A percentile compares a stretch with the other conserved stretches of the same genome.
Conservation (phyloP, 1,284 basidiomycete species). For the Tausonia pullulans region DNA sequence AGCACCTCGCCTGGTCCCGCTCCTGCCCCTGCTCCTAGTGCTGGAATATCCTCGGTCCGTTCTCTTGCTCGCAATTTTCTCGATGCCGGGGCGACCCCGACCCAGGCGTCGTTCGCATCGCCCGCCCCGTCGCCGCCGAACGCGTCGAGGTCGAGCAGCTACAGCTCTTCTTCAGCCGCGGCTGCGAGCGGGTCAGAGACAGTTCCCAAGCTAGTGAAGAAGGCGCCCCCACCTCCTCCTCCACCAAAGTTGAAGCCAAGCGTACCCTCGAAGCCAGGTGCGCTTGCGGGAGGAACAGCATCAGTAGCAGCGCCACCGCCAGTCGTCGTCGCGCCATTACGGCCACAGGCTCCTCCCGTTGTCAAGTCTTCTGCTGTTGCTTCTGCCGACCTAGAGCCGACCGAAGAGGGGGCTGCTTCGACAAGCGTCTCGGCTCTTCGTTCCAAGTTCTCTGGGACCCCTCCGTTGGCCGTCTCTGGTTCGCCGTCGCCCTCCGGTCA, state of each 20-base stretch:
- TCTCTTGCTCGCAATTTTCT: background rate
- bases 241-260: background rate
- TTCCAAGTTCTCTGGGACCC: constrained; percentile 1
- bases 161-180: background rate
- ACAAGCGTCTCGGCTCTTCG: background rate
- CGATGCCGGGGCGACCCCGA: background rate
- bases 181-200: background rate
- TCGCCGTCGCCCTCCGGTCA: no score
- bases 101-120: background rate
- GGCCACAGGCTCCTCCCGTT: no score
- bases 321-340: background rate
- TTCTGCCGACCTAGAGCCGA: no score
- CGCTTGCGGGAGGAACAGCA: no score
- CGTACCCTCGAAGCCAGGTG: no score
- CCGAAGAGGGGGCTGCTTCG: background rate
- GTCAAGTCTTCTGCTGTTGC: no score
- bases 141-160: background rate
- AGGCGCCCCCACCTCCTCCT: constrained; percentile 1
- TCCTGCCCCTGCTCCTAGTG: no score
- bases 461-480: no score
- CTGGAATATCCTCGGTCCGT: no score
- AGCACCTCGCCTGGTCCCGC: background rate
- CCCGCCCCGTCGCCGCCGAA: background rate
- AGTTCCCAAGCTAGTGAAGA: background rate
- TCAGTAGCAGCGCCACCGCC: background rate